phyloP scores from a whole-genome alignment of 257 asterid species.

The Ehretia macrophylla region DNA sequence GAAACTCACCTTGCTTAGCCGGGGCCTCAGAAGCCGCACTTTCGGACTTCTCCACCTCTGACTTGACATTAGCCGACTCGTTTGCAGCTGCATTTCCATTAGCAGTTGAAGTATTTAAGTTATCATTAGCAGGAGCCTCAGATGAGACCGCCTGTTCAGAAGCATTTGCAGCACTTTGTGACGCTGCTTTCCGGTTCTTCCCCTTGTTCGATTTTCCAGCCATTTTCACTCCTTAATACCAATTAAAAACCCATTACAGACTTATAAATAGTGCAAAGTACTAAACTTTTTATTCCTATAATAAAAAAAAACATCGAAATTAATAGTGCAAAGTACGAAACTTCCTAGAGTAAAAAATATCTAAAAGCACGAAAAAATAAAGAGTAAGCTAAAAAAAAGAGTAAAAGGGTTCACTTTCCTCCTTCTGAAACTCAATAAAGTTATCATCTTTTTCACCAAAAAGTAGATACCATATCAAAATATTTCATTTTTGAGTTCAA shows the following conservation, averaged over 20 bases:
- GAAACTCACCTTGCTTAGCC: constrained; percentile 51
- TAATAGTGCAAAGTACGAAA: too few relatives aligned
- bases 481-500: too few relatives aligned
- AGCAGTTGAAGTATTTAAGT: constrained; percentile 29
- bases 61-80: constrained; percentile 24
- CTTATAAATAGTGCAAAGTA: too few relatives aligned
- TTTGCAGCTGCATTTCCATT: constrained; percentile 43
- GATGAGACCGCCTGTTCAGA: constrained; percentile 32
- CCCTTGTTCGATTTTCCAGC: constrained; percentile 86
- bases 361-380: too few relatives aligned
- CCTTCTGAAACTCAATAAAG: too few relatives aligned
- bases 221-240: constrained; percentile 43
- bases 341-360: too few relatives aligned
- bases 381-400: too few relatives aligned
- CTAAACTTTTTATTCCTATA: too few relatives aligned
- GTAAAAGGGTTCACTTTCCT: too few relatives aligned
- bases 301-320: too few relatives aligned
- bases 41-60: constrained; percentile 41
- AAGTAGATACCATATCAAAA: too few relatives aligned
- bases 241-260: not conserved
- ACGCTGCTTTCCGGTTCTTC: constrained; percentile 69
- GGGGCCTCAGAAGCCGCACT: constrained; percentile 32
- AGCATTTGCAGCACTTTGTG: constrained; percentile 32
- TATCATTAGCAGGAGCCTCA: constrained; percentile 39
- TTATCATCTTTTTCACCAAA: too few relatives aligned